Evolutionary conservation across 257 asterid genomes (phyloP), one percentile per base, ranked within the genome.

Genomic region (Fraxinus quadrangulata): DNA sequence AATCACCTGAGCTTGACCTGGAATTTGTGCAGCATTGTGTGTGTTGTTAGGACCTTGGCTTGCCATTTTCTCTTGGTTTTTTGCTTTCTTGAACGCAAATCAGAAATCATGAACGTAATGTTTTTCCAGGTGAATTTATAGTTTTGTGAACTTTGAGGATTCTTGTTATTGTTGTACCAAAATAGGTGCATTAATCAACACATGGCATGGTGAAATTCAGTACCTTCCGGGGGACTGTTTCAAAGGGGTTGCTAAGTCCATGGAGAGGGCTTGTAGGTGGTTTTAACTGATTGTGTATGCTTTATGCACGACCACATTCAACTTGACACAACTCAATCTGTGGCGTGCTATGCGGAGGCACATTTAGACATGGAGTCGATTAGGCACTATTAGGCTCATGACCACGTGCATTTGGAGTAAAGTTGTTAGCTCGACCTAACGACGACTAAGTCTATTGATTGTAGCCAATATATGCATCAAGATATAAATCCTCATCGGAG

Each of bases 1-100:
- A 9, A 63, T 63, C 61, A 90, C 97, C 91, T 89, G 97, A 78
- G 93, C 77, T 82, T 92, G 96, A 66, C 85, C 92, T 61, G 89
- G 83, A 28, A 54, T 19, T 30, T 74, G 71, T 71, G 71, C 81
- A 42, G 83, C 39, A 67, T 66, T 78, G 59, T 73, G 68, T 75
- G 82, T 24, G 72, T 67, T 80, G 82, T 83, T 77, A 69, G 85
- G 70, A 69, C 39, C 71, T 77, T 87, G 96, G 86, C 84, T 79
- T 73, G 84, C 93, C 97, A 92, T 92, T 72, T 84, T 59, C 54
- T 1, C 68, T 24, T 65, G 54, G 14, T 76, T 70, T 36, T 67
- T 73, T 7, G 49, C 42, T 36, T 26, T 21, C 24, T 16, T 10
- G 14, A 28, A 79, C 56, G 67, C 45, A 72, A 11, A 61, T 6